A percentile compares a stretch with the other conserved stretches of the same genome.
phyloP scores from a whole-genome alignment of 2,329 filamentous ascomycete genomes.

The Fusarium sp. region DNA sequence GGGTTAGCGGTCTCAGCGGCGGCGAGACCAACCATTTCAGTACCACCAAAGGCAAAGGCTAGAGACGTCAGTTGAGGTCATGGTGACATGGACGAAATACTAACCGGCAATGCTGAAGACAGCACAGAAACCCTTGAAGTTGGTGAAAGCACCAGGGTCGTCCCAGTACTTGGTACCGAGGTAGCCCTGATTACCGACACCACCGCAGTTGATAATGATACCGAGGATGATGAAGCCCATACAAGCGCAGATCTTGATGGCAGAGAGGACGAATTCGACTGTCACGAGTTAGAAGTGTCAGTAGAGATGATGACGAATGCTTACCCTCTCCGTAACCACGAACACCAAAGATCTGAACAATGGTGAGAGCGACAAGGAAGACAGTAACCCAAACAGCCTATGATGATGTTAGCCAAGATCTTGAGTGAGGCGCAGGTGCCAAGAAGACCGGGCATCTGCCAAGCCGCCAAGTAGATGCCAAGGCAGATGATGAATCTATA shows the following conservation, averaged over 20 bases:
- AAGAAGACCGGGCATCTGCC: constrained; percentile 9
- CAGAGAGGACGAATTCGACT: constrained; percentile 86
- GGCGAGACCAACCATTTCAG: constrained; percentile 80
- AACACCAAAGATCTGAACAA: constrained; percentile 89
- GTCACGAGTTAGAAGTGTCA: accelerated
- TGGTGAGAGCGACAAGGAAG: constrained; percentile 80
- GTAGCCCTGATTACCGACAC: constrained; percentile 78
- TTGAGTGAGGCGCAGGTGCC: background rate
- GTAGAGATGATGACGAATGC: accelerated
- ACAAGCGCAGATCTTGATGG: constrained; percentile 72
- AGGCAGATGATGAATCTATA: background rate
- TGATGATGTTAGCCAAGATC: background rate
- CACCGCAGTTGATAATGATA: constrained; percentile 86
- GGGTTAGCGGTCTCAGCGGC: constrained; percentile 83
- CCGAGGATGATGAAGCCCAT: constrained; percentile 75
- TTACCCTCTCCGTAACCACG: constrained; percentile 83
- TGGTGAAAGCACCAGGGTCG: constrained; percentile 82
- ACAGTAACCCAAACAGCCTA: constrained; percentile 81
- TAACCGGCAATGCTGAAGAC: constrained; percentile 77
- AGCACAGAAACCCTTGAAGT: constrained; percentile 83
- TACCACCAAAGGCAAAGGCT: constrained; percentile 78
- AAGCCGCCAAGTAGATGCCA: constrained; percentile 12
- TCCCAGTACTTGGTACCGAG: constrained; percentile 84
- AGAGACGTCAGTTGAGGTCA: background rate
- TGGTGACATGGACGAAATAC: accelerated